A percentile compares a stretch with the other conserved stretches of the same genome.
phyloP scores from a whole-genome alignment of 352 stramenopile genomes.

The Aphanomyces euteiches region DNA sequence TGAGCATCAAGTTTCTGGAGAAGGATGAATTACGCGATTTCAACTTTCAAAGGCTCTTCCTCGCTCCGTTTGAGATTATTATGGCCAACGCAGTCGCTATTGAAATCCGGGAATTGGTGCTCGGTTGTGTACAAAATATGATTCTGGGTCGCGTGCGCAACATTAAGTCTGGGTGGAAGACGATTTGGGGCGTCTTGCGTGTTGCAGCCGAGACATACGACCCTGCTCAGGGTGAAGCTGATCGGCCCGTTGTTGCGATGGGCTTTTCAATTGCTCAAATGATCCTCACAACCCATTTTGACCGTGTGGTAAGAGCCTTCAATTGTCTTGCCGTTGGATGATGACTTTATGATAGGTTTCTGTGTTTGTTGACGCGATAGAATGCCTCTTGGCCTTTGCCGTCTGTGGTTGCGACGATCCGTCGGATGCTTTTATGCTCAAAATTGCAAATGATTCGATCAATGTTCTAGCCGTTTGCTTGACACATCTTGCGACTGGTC shows the following conservation, averaged over 20 bases:
- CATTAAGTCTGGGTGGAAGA: constrained; percentile 92
- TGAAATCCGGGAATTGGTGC: constrained; percentile 88
- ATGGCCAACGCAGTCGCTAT: constrained; percentile 79
- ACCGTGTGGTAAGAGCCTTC: constrained; percentile 46
- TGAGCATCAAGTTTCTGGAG: constrained; percentile 99
- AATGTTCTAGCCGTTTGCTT: constrained; percentile 66
- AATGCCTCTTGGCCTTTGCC: constrained; percentile 74
- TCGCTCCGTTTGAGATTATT: constrained; percentile 96
- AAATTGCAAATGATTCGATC: constrained; percentile 70
- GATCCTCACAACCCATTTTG: constrained; percentile 71
- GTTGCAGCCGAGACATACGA: constrained; percentile 82
- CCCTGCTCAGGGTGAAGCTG: constrained; percentile 41
- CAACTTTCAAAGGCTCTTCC: constrained; percentile 98
- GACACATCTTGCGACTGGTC: constrained; percentile 61
- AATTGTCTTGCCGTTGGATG: not conserved
- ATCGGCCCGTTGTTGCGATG: constrained; percentile 68
- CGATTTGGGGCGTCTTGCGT: constrained; percentile 91
- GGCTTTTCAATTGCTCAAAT: constrained; percentile 85
- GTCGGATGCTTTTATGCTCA: constrained; percentile 50
- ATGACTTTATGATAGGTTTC: constrained; percentile 23
- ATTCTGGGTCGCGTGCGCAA: constrained; percentile 82
- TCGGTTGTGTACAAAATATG: constrained; percentile 88
- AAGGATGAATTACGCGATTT: constrained; percentile 98
- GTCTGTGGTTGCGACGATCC: constrained; percentile 70
- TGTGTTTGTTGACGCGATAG: constrained; percentile 75